A percentile compares a stretch with the other conserved stretches of the same genome.
Evolutionary conservation across 257 asterid genomes (phyloP).

Genomic region (Cordia subcordata): DNA sequence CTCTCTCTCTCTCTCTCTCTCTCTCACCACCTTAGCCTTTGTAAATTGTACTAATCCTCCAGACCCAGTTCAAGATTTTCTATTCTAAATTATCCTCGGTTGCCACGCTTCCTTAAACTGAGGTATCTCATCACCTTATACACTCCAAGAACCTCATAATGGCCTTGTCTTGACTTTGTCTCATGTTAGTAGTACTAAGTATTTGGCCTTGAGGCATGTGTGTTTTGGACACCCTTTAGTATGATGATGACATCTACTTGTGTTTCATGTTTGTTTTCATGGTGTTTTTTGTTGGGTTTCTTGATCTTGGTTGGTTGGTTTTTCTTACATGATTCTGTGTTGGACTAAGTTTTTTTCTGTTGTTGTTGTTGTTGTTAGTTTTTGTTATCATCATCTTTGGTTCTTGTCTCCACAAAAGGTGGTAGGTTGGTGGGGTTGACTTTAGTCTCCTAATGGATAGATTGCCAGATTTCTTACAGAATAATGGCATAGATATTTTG

Average conservation of each 20-base stretch:
- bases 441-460: constrained; percentile 24
- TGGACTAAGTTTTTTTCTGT: neutral
- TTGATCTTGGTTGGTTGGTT: neutral
- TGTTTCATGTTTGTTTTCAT: neutral
- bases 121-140: neutral
- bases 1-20: neutral
- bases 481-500: constrained; percentile 26
- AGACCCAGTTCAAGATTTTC: neutral
- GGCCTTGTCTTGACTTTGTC: neutral
- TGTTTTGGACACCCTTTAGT: neutral
- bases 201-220: too few relatives aligned
- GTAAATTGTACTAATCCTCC: too few relatives aligned
- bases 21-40: constrained; percentile 4
- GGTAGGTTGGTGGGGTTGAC: constrained; percentile 96
- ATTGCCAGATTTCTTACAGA: constrained; percentile 20
- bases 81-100: constrained; percentile 20
- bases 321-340: neutral
- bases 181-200: too few relatives aligned
- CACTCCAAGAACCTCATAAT: neutral
- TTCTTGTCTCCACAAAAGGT: constrained; percentile 69
- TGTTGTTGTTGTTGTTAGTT: neutral
- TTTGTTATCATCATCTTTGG: constrained; percentile 42
- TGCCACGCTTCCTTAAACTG: constrained; percentile 20
- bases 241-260: constrained; percentile 1
- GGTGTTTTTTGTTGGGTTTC: constrained; percentile 1